Evolutionary conservation across 805 yeast genomes (phyloP).

Genomic region (Hanseniaspora hatyaiensis): DNA sequence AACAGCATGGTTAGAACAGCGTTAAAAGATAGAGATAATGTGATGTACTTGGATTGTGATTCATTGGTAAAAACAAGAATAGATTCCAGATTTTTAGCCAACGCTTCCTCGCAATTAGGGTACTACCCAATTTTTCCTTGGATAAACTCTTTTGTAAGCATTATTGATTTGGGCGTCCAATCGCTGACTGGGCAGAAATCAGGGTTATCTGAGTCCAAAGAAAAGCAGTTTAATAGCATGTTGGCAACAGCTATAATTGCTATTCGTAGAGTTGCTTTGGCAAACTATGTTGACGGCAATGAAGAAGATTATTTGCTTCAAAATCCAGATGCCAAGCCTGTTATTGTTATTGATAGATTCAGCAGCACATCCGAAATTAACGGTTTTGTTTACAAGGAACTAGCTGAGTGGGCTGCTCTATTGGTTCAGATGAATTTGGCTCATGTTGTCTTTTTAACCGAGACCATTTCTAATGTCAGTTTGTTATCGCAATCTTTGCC

Average conservation of each 20-base stretch:
- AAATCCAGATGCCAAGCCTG: conserved; percentile 77
- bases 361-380: conserved; percentile 47
- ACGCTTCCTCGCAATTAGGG: conserved; percentile 67
- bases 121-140: conserved; percentile 91
- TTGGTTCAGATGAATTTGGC: conserved; percentile 70
- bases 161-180: conserved; percentile 74
- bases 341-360: conserved; percentile 70
- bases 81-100: conserved; percentile 55
- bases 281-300: conserved; percentile 39
- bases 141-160: conserved; percentile 67
- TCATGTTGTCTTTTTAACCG: conserved; percentile 78
- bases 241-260: conserved; percentile 61
- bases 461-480: conserved; percentile 68
- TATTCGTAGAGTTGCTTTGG: conserved; percentile 50
- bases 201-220: conserved; percentile 74
- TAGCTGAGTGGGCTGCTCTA: conserved; percentile 83
- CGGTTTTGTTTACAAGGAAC: conserved; percentile 54
- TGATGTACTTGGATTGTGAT: conserved; percentile 70
- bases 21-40: conserved; percentile 46
- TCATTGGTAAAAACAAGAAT: conserved; percentile 58
- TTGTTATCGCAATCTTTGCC: conserved; percentile 64
- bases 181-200: conserved; percentile 91
- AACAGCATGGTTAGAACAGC: conserved; percentile 64
- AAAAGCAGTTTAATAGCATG: conserved; percentile 70
- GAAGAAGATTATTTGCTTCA: conserved; percentile 77